phyloP scores from a whole-genome alignment of 2,329 filamentous ascomycete species.

The Penicillium sp. region DNA sequence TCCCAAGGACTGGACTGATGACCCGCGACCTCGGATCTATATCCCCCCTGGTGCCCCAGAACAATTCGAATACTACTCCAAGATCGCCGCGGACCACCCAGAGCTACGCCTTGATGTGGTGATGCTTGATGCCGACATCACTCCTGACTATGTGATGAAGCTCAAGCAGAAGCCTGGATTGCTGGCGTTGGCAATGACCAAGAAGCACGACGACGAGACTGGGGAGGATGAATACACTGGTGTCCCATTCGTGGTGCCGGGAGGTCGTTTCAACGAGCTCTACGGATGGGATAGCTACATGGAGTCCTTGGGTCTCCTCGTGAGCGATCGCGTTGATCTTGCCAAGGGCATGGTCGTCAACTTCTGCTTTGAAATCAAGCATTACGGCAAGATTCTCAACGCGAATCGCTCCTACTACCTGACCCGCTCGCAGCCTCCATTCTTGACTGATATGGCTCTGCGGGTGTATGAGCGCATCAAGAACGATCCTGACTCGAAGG shows the following conservation, averaged over 20 bases:
- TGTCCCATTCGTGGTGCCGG: slow-evolving; percentile 94
- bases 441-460: slow-evolving; percentile 95
- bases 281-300: slow-evolving; percentile 99
- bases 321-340: slow-evolving; percentile 82
- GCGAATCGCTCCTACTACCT: slow-evolving; percentile 97
- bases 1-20: slow-evolving; percentile 92
- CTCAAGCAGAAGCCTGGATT: slow-evolving; percentile 88
- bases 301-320: slow-evolving; percentile 87
- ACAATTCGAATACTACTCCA: slow-evolving; percentile 86
- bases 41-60: slow-evolving; percentile 82
- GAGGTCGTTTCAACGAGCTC: slow-evolving; percentile 95
- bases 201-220: slow-evolving; percentile 69
- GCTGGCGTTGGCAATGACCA: slow-evolving; percentile 86
- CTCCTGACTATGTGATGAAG: slow-evolving; percentile 78
- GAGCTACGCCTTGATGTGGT: slow-evolving; percentile 88
- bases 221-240: slow-evolving; percentile 75
- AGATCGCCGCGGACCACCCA: slow-evolving; percentile 77
- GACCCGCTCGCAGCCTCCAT: slow-evolving; percentile 90
- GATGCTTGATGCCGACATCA: slow-evolving; percentile 73
- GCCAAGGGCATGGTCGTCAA: slow-evolving; percentile 95
- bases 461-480: slow-evolving; percentile 93
- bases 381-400: slow-evolving; percentile 98
- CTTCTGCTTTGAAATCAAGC: slow-evolving; percentile 97
- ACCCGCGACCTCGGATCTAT: slow-evolving; percentile 90
- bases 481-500: slow-evolving; percentile 76